Conservation (phyloP, 1,139 yeast species). For the Debaryomyces subglobosus region DNA sequence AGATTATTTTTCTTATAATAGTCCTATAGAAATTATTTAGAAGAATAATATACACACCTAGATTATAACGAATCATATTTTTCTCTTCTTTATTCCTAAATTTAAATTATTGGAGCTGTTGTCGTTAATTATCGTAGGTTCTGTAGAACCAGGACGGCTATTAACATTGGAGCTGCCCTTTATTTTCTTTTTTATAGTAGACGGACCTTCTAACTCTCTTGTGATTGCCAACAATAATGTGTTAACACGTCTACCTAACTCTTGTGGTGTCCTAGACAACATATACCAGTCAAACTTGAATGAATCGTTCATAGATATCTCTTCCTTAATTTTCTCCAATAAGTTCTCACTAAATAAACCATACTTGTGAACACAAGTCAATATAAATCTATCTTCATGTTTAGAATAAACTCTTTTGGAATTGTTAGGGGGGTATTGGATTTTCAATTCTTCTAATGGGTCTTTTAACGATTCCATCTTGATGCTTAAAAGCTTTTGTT, state of each 20-base stretch:
- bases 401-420: slow-evolving; percentile 85
- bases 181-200: slow-evolving; percentile 20
- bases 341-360: slow-evolving; percentile 76
- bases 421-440: slow-evolving; percentile 90
- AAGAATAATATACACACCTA: neutral
- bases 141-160: slow-evolving; percentile 39
- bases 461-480: slow-evolving; percentile 67
- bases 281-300: slow-evolving; percentile 92
- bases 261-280: slow-evolving; percentile 81
- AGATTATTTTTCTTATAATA: neutral
- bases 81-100: slow-evolving; percentile 5
- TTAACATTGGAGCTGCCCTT: slow-evolving; percentile 26
- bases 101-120: neutral
- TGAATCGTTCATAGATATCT: slow-evolving; percentile 68
- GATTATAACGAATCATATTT: neutral
- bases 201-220: slow-evolving; percentile 77
- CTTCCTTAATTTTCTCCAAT: slow-evolving; percentile 76
- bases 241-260: slow-evolving; percentile 77
- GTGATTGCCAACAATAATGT: slow-evolving; percentile 79
- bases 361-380: slow-evolving; percentile 70
- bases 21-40: neutral
- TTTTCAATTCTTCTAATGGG: slow-evolving; percentile 75
- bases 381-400: slow-evolving; percentile 81
- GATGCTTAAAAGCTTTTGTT: slow-evolving; percentile 62
- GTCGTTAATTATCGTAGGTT: slow-evolving; percentile 25